Percentiles rank a stretch among this genome's conserved stretches.
These are phyloP conservation scores for Plantago major DNA, from an alignment of 257 asterid genomes.

Conservation along the genomic window DNA sequence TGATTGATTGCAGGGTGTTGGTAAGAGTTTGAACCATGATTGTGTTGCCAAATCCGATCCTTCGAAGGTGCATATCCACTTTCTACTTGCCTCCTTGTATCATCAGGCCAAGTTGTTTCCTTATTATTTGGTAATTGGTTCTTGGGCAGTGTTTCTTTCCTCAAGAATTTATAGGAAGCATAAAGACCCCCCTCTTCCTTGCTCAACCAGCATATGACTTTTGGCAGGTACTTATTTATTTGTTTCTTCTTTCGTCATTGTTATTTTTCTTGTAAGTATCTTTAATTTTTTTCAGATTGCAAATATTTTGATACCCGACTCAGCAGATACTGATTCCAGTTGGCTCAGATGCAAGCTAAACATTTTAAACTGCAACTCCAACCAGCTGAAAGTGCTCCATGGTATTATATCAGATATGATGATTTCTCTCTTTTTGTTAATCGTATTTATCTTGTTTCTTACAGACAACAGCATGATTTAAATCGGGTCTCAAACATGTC, in stretches of 20 bases:
- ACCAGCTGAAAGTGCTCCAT: slow-evolving; percentile 65
- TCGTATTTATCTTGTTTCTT: no score
- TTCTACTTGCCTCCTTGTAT: slow-evolving; percentile 15
- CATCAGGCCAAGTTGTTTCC: slow-evolving; percentile 8
- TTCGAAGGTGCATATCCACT: slow-evolving; percentile 52
- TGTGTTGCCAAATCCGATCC: slow-evolving; percentile 68
- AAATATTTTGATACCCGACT: slow-evolving; percentile 59
- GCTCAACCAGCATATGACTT: slow-evolving; percentile 89
- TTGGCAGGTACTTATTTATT: slow-evolving; percentile 70
- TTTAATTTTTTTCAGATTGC: slow-evolving; percentile 54
- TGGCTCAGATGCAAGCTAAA: slow-evolving; percentile 77
- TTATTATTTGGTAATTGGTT: slow-evolving; percentile 16
- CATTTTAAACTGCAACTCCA: slow-evolving; percentile 57
- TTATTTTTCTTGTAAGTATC: slow-evolving; percentile 8
- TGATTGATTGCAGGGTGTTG: slow-evolving; percentile 54
- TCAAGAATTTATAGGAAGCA: slow-evolving; percentile 60
- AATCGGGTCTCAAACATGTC: not conserved
- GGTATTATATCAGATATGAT: slow-evolving; percentile 37
- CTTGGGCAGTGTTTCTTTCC: slow-evolving; percentile 85
- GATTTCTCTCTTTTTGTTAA: no score
- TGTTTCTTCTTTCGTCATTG: not conserved
- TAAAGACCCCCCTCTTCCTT: slow-evolving; percentile 81
- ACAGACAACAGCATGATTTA: not conserved
- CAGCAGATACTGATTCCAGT: slow-evolving; percentile 55
- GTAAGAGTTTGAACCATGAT: slow-evolving; percentile 67